Conservation (phyloP, 345 rosid genomes). For the Aquilaria sinensis region DNA sequence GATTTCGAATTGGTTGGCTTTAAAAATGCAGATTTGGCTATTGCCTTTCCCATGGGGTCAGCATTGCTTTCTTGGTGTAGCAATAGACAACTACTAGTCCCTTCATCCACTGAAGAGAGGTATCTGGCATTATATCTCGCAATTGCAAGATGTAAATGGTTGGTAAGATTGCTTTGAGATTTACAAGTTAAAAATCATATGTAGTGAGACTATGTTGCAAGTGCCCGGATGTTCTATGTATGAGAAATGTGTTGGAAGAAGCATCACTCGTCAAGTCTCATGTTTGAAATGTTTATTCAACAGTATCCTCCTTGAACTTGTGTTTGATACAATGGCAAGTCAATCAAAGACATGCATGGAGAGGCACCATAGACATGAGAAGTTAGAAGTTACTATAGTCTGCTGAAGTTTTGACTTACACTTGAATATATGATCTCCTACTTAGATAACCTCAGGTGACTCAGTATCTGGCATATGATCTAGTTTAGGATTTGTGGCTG, state of each 20-base stretch:
- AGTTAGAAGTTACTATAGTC: slow-evolving; percentile 9
- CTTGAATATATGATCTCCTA: neutral
- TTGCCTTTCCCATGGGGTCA: slow-evolving; percentile 76
- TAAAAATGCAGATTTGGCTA: slow-evolving; percentile 96
- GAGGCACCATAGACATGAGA: slow-evolving; percentile 6
- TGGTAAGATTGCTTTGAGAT: slow-evolving; percentile 95
- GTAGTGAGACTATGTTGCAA: slow-evolving; percentile 48
- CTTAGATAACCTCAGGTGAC: slow-evolving; percentile 10
- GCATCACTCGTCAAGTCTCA: slow-evolving; percentile 25
- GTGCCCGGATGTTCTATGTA: slow-evolving; percentile 29
- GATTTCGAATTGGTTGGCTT: slow-evolving; percentile 96
- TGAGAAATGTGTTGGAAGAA: slow-evolving; percentile 31
- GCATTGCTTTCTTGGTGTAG: slow-evolving; percentile 98
- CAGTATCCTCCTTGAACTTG: slow-evolving; percentile 3
- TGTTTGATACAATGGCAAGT: slow-evolving; percentile 24
- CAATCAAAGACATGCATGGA: slow-evolving; percentile 18
- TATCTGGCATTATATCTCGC: slow-evolving; percentile 72
- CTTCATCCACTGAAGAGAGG: slow-evolving; percentile 81
- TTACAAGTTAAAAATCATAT: slow-evolving; percentile 44
- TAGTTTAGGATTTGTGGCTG: slow-evolving; percentile 7
- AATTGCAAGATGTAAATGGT: slow-evolving; percentile 76
- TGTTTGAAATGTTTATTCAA: slow-evolving; percentile 22
- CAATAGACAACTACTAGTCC: slow-evolving; percentile 73
- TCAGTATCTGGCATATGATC: slow-evolving; percentile 3
- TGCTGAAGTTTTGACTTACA: slow-evolving; percentile 2